Percentiles rank a stretch among this genome's conserved stretches.
Evolutionary conservation across 495 filamentous ascomycete species (phyloP).

Genomic region (Penicillium atrosanguineum): DNA sequence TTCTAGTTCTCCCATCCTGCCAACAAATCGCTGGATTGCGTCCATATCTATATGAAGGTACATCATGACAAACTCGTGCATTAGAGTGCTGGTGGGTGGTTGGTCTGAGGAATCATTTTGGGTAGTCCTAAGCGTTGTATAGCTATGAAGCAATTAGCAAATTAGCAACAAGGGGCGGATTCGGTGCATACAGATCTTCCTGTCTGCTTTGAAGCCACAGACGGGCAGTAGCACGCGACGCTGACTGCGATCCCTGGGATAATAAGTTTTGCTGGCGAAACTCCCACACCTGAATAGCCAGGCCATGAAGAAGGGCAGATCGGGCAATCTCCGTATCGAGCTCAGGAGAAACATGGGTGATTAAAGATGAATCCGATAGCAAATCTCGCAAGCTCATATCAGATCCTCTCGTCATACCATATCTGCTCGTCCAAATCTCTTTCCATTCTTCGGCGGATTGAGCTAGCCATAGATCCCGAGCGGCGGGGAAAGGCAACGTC

Average conservation of each 20-base stretch:
- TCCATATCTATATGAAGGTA: too few species aligned
- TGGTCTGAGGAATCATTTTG: too few species aligned
- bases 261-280: slow-evolving; percentile 25
- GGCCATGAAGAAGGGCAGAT: slow-evolving; percentile 38
- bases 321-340: slow-evolving; percentile 46
- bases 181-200: too few species aligned
- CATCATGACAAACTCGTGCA: too few species aligned
- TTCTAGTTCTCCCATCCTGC: too few species aligned
- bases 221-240: background rate
- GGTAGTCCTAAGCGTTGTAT: too few species aligned
- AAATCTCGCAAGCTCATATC: slow-evolving; percentile 16
- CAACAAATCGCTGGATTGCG: too few species aligned
- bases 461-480: slow-evolving; percentile 54
- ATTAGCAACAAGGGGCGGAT: too few species aligned
- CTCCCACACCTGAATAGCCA: slow-evolving; percentile 24
- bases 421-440: slow-evolving; percentile 33
- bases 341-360: slow-evolving; percentile 13
- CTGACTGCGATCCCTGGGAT: slow-evolving; percentile 1
- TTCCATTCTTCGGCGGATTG: slow-evolving; percentile 53
- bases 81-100: too few species aligned
- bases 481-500: slow-evolving; percentile 52
- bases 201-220: too few species aligned
- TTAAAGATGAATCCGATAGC: slow-evolving; percentile 16
- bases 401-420: background rate
- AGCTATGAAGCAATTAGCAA: too few species aligned